Base-by-base conservation (phyloP, 352 stramenopile genomes). In the Phytophthora pini region DNA sequence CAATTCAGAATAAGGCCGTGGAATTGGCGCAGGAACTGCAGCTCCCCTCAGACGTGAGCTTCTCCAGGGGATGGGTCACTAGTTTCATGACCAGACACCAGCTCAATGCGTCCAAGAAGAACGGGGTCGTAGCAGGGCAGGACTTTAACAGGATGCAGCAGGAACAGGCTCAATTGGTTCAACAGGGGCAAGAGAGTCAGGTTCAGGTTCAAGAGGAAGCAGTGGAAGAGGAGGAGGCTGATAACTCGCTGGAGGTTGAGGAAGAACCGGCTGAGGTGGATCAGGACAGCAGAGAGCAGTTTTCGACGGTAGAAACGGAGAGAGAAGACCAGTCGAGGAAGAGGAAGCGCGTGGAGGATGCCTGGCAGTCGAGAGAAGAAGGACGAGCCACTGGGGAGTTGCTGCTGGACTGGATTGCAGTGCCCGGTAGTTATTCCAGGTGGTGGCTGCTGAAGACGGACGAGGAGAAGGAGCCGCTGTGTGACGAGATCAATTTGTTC, bases 51-150 rank as follows among this genome's bases (percentile, higher is more conserved):
- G 60, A 66, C 45, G 60, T 87, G 59, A 74, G 59, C 44, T 90
- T 87, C 68, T 90, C 82, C 17, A 88, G 81, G 41, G 79, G 82
- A 6, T 90, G 79, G 79, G 74, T 87, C 62, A 76, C 65, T 34
- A 82, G 79, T 61, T 88, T 89, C 57, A 73, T 87, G 64, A 81
- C 73, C 41, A 73, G 77, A 44, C 79, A 90, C 61, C 70, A 81
- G 34, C 53, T 89, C 17, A 64, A 80, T 31, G 72, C 79, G 32
- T 45, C 50, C 13, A 73, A 49, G 51, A 80, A 72, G 39, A 60
- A 58, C 5, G 31, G 41, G 4, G 31, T 34, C 11, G 39, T 15
- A 15, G 29, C 32, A 31, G 45, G 49, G 15, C 46, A 29, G 13
- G 41, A 55, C 11, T 9, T 69, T 15, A 57, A 34, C 9, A 58